Evolutionary conservation across 306 rosid genomes (phyloP).

Genomic region (Cercis canadensis): DNA sequence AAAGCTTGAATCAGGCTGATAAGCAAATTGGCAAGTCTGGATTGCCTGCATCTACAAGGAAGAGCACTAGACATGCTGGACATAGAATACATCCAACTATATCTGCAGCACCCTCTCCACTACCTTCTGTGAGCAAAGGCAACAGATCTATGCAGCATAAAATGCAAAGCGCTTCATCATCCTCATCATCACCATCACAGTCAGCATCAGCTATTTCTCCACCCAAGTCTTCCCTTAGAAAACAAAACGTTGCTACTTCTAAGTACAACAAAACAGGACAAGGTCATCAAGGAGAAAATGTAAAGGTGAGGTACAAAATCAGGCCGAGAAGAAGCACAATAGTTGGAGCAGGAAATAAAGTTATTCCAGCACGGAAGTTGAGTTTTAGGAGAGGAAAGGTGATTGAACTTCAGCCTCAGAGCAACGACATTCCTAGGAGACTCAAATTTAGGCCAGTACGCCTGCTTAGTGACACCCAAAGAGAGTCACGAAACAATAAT

Average conservation of each 20-base stretch:
- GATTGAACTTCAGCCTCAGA: slow-evolving; percentile 64
- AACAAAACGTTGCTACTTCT: slow-evolving; percentile 41
- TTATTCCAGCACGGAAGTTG: slow-evolving; percentile 49
- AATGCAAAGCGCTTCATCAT: slow-evolving; percentile 23
- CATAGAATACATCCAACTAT: slow-evolving; percentile 31
- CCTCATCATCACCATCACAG: slow-evolving; percentile 36
- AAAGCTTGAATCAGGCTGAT: slow-evolving; percentile 42
- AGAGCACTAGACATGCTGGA: slow-evolving; percentile 40
- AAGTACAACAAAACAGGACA: slow-evolving; percentile 30
- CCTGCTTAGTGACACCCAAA: slow-evolving; percentile 43
- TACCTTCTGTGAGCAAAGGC: slow-evolving; percentile 36
- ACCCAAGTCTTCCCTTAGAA: slow-evolving; percentile 36
- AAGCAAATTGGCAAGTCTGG: slow-evolving; percentile 35
- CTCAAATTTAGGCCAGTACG: slow-evolving; percentile 73
- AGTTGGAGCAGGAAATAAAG: slow-evolving; percentile 44
- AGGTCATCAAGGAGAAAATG: slow-evolving; percentile 34
- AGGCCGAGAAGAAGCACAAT: slow-evolving; percentile 44
- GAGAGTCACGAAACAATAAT: slow-evolving; percentile 25
- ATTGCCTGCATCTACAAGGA: slow-evolving; percentile 47
- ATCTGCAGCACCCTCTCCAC: slow-evolving; percentile 21
- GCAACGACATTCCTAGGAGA: slow-evolving; percentile 52
- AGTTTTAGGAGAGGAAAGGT: slow-evolving; percentile 69
- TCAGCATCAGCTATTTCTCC: slow-evolving; percentile 34
- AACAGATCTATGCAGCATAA: slow-evolving; percentile 36
- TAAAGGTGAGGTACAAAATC: slow-evolving; percentile 46